A percentile compares a stretch with the other conserved stretches of the same genome.
These are phyloP conservation scores for Iris macrosiphon DNA, from an alignment of 106 monocot genomes.

Conservation along the genomic window DNA sequence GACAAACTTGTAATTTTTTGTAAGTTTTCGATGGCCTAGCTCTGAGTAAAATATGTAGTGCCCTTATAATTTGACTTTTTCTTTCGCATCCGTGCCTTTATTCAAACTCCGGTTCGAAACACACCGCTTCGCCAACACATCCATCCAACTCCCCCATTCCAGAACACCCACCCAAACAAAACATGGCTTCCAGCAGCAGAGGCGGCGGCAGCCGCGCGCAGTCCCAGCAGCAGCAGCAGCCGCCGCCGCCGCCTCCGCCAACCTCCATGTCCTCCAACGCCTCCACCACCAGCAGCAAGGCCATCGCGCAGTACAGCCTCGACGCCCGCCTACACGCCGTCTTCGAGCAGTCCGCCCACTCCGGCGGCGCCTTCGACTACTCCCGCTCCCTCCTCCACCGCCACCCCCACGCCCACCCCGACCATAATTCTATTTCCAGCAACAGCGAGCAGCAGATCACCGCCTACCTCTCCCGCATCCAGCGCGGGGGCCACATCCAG, in stretches of 20 bases:
- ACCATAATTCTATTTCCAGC: slow-evolving; percentile 5
- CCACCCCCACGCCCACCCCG: slow-evolving; percentile 5
- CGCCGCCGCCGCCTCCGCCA: neutral
- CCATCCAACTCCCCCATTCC: too few relatives aligned
- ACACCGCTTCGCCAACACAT: too few relatives aligned
- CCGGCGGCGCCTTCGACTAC: slow-evolving; percentile 67
- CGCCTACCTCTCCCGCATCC: slow-evolving; percentile 84
- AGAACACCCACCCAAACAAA: too few relatives aligned
- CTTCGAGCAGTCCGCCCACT: slow-evolving; percentile 75
- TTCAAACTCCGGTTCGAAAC: too few relatives aligned
- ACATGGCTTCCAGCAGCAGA: neutral
- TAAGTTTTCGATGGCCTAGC: too few relatives aligned
- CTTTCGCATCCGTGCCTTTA: too few relatives aligned
- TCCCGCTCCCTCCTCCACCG: slow-evolving; percentile 28
- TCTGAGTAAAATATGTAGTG: too few relatives aligned
- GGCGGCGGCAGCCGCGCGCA: slow-evolving; percentile 19
- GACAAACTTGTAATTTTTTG: too few relatives aligned
- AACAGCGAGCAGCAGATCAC: slow-evolving; percentile 60
- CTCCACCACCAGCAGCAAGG: slow-evolving; percentile 39
- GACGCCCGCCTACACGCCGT: slow-evolving; percentile 92
- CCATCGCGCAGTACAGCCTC: slow-evolving; percentile 76
- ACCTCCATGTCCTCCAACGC: slow-evolving; percentile 26
- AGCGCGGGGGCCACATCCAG: slow-evolving; percentile 90
- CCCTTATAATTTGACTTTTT: too few relatives aligned
- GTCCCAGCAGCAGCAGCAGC: neutral